Percentiles rank a stretch among this genome's conserved stretches.
These are phyloP conservation scores for Geranium rotundifolium DNA, from an alignment of 345 rosid genomes.

Conservation along the genomic window DNA sequence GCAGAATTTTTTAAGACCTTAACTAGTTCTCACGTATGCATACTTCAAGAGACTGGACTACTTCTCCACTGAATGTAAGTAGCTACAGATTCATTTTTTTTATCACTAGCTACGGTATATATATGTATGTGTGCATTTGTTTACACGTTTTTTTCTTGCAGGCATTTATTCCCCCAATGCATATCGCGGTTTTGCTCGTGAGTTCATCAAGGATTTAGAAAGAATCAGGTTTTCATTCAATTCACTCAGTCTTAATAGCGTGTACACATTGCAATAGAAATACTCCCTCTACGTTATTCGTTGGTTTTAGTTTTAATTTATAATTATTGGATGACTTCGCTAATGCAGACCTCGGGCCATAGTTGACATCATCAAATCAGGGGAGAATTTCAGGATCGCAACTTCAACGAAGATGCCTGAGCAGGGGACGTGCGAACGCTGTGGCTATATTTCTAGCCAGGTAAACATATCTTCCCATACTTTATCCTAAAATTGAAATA, in stretches of 20 bases:
- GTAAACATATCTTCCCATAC: conserved; percentile 23
- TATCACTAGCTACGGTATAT: neutral
- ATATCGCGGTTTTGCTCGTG: conserved; percentile 92
- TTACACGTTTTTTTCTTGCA: conserved; percentile 14
- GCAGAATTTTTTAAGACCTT: conserved; percentile 28
- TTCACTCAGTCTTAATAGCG: neutral
- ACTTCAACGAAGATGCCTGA: conserved; percentile 85
- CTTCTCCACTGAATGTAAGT: conserved; percentile 99
- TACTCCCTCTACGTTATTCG: neutral
- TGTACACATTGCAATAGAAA: neutral
- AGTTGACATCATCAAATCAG: conserved; percentile 74
- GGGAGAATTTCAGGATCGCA: conserved; percentile 80
- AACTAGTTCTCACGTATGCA: conserved; percentile 66
- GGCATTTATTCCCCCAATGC: conserved; percentile 97
- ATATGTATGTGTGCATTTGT: neutral
- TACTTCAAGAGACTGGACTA: conserved; percentile 93
- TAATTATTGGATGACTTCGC: neutral
- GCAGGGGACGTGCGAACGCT: conserved; percentile 85
- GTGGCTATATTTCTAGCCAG: conserved; percentile 97
- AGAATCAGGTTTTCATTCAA: conserved; percentile 49
- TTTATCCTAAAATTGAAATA: neutral
- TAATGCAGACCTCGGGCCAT: conserved; percentile 82
- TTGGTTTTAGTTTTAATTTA: neutral
- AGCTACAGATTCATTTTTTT: conserved; percentile 1
- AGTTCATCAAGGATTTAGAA: conserved; percentile 91